Evolutionary conservation across 1,284 basidiomycete species (phyloP).

Genomic region (Schizophyllum amplum): DNA sequence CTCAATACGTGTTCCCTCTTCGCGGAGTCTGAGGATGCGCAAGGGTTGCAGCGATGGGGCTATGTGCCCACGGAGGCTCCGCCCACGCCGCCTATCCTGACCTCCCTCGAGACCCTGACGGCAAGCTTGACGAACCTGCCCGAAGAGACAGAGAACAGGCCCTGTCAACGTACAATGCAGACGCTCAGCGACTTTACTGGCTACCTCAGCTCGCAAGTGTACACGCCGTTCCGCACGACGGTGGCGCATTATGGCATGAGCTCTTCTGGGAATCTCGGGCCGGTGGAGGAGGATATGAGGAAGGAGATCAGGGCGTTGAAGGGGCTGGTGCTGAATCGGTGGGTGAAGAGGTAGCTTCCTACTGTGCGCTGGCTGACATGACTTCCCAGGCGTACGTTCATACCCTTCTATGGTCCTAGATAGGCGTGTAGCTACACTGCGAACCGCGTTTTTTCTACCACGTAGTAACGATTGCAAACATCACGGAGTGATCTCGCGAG

Average conservation of each 20-base stretch:
- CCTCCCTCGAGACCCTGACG: slow-evolving; percentile 40
- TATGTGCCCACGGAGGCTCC: slow-evolving; percentile 35
- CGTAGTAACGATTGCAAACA: too few relatives aligned
- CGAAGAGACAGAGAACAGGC: slow-evolving; percentile 19
- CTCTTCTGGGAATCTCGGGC: slow-evolving; percentile 15
- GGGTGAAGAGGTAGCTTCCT: slow-evolving; percentile 11
- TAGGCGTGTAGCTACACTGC: too few relatives aligned
- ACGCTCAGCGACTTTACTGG: slow-evolving; percentile 56
- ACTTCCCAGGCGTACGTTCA: slow-evolving; percentile 9
- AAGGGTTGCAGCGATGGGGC: slow-evolving; percentile 38
- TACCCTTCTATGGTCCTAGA: slow-evolving; percentile 2
- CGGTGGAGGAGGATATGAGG: slow-evolving; percentile 54
- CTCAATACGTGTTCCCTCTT: slow-evolving; percentile 49
- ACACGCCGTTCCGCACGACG: slow-evolving; percentile 34
- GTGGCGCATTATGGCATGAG: slow-evolving; percentile 7
- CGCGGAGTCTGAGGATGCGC: slow-evolving; percentile 15
- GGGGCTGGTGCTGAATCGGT: slow-evolving; percentile 60
- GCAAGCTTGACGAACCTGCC: slow-evolving; percentile 31
- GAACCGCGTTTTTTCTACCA: too few relatives aligned
- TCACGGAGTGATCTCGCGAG: too few relatives aligned
- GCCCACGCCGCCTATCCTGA: slow-evolving; percentile 29
- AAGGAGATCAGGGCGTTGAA: slow-evolving; percentile 61
- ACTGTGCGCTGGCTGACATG: background rate
- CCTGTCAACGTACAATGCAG: slow-evolving; percentile 47
- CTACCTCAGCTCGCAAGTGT: slow-evolving; percentile 57